Evolutionary conservation across 345 rosid genomes (phyloP), one percentile per base, ranked within the genome.

Genomic region (Firmiana major): DNA sequence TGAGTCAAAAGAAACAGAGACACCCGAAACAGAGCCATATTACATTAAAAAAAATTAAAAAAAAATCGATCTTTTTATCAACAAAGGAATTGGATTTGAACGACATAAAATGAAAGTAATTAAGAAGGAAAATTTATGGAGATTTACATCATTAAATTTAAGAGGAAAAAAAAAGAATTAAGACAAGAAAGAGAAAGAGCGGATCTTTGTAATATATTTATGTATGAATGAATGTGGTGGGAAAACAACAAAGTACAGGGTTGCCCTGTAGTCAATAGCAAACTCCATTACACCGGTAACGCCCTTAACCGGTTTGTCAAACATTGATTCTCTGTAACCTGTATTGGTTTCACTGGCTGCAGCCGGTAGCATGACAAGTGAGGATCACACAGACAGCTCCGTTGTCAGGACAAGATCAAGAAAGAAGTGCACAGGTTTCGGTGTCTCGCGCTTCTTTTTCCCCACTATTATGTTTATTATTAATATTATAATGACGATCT

Each of bases 1-100:
- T 70, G 68, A 62, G 88, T 63, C 67, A 80, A 67, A 79, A 26
- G 55, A 40, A 84, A 54, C 46, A 84, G 55, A 63, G 78, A 58
- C 31, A 63, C 75, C 60, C 74, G 79, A 58, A 77, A 63, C 57
- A 75, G 45, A 71, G 82, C 79, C 80, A 83, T 81, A 38, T 67
- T 55, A 28, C 79, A 49, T 43, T n/a, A n/a, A n/a, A n/a, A n/a
- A n/a, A n/a, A n/a, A n/a, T n/a, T n/a, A n/a, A 24, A 19, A 71
- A 15, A 31, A 16, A 12, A 28, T 12, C 12, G 22, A 3, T 4
- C 4, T 26, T 2, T 16, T 34, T 1, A 2, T 55, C 17, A 31
- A 31, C 26, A 63, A 51, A 49, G 42, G 9, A 28, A 16, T 8
- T 24, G 17, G 53, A 36, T 34, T 22, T 51, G 58, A 31, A 43